These are phyloP conservation scores for Basidioascus undulatus DNA, from an alignment of 768 basidiomycete species.

Conservation along the genomic window DNA sequence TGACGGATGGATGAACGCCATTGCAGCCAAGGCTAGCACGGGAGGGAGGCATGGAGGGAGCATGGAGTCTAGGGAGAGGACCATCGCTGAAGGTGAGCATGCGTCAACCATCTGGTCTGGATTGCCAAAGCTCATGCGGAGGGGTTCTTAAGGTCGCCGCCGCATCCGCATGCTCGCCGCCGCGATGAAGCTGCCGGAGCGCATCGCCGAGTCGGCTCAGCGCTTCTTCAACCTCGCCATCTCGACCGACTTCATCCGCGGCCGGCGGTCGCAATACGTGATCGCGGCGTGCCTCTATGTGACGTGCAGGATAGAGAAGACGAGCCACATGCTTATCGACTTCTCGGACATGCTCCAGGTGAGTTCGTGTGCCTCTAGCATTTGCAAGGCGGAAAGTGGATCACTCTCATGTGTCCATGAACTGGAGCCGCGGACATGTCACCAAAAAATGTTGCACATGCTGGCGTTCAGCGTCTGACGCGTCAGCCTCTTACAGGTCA, in stretches of 20 bases:
- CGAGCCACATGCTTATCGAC: slow-evolving; percentile 94
- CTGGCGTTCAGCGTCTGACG: too few species aligned
- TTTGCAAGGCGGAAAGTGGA: too few species aligned
- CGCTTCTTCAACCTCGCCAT: slow-evolving; percentile 83
- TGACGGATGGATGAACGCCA: too few species aligned
- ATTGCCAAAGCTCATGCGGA: too few species aligned
- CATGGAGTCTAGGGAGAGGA: too few species aligned
- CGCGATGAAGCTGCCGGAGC: slow-evolving; percentile 50
- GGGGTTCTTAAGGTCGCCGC: slow-evolving; percentile 35
- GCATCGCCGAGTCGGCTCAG: slow-evolving; percentile 54
- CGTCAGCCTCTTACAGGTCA: slow-evolving; percentile 36
- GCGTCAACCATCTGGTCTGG: neutral
- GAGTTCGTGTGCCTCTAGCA: too few species aligned
- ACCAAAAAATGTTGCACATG: too few species aligned
- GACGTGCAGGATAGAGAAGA: slow-evolving; percentile 75
- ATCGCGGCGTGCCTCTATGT: slow-evolving; percentile 90
- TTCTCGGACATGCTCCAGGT: slow-evolving; percentile 91
- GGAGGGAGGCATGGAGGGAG: too few species aligned
- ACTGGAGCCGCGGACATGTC: too few species aligned
- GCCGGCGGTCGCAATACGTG: slow-evolving; percentile 73
- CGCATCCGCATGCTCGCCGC: slow-evolving; percentile 65
- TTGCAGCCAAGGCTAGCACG: too few species aligned
- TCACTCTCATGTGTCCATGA: too few species aligned
- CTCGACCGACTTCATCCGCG: slow-evolving; percentile 80
- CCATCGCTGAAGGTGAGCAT: too few species aligned